These are phyloP conservation scores for Capsella bursapastoris DNA, from an alignment of 345 rosid genomes.

Conservation along the genomic window DNA sequence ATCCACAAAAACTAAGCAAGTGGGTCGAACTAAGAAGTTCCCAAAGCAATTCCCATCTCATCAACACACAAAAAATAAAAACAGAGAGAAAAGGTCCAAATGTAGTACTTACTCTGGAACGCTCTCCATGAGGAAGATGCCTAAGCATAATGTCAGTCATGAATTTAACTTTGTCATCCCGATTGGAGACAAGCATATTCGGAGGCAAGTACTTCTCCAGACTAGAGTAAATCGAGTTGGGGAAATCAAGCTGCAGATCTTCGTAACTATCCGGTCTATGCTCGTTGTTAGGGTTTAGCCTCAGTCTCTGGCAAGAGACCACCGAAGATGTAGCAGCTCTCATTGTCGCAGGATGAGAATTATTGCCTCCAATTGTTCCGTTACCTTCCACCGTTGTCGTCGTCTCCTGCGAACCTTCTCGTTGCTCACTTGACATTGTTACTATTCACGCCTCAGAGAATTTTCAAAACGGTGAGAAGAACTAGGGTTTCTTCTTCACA, in stretches of 20 bases:
- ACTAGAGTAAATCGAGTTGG: slow-evolving; percentile 68
- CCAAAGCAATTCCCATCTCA: slow-evolving; percentile 12
- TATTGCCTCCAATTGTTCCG: slow-evolving; percentile 40
- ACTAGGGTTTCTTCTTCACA: slow-evolving; percentile 15
- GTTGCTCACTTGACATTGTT: slow-evolving; percentile 43
- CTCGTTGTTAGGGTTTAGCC: slow-evolving; percentile 66
- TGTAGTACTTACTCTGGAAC: slow-evolving; percentile 58
- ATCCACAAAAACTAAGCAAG: background rate
- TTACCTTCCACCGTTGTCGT: slow-evolving; percentile 43
- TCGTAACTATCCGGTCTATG: slow-evolving; percentile 84
- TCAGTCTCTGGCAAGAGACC: slow-evolving; percentile 52
- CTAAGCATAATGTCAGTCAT: slow-evolving; percentile 77
- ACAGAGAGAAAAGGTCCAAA: background rate
- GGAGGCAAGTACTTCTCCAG: slow-evolving; percentile 83
- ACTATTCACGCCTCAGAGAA: background rate
- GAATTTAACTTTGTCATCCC: slow-evolving; percentile 72
- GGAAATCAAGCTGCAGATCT: slow-evolving; percentile 70
- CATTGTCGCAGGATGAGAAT: slow-evolving; percentile 18
- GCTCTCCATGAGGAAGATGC: slow-evolving; percentile 82
- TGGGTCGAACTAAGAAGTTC: background rate
- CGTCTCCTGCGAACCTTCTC: slow-evolving; percentile 32
- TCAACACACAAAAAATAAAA: background rate
- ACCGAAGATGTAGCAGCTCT: slow-evolving; percentile 12
- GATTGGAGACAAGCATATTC: slow-evolving; percentile 50
- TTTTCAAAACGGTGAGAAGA: background rate